Evolutionary conservation across 441 rosid species (phyloP).

Genomic region (Adansonia rubrostipa): DNA sequence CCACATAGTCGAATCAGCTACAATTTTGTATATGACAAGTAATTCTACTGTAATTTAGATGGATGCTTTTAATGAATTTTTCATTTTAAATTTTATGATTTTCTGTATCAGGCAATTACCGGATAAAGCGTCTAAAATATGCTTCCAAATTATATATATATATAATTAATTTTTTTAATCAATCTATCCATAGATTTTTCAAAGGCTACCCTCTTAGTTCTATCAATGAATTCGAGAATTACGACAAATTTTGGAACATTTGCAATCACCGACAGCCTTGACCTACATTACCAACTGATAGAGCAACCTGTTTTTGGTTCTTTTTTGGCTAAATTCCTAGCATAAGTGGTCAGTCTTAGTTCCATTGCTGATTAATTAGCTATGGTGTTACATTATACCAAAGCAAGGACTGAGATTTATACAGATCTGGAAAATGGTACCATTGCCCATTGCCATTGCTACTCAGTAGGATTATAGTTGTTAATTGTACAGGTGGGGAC

Average conservation of each 20-base stretch:
- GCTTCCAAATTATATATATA: not conserved
- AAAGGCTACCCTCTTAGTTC: not conserved
- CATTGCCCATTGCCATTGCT: not conserved
- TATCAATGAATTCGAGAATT: not conserved
- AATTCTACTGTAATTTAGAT: too few species aligned
- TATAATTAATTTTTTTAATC: not conserved
- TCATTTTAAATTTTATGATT: too few species aligned
- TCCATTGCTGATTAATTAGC: not conserved
- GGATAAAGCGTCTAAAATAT: too few species aligned
- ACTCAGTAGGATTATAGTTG: not conserved
- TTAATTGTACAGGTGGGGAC: not conserved
- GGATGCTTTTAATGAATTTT: not conserved
- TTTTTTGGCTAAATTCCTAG: not conserved
- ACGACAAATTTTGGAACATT: not conserved
- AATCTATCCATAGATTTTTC: not conserved
- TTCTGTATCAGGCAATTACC: too few species aligned
- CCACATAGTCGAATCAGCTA: not conserved
- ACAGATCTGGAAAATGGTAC: not conserved
- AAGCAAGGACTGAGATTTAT: not conserved
- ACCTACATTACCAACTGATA: not conserved
- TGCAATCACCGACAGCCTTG: not conserved
- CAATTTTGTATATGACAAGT: not conserved
- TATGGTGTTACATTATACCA: not conserved
- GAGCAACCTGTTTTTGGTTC: not conserved
- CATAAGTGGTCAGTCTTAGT: not conserved